phyloP scores from a whole-genome alignment of 2,329 filamentous ascomycete species.

The Penicillium verrucosum region DNA sequence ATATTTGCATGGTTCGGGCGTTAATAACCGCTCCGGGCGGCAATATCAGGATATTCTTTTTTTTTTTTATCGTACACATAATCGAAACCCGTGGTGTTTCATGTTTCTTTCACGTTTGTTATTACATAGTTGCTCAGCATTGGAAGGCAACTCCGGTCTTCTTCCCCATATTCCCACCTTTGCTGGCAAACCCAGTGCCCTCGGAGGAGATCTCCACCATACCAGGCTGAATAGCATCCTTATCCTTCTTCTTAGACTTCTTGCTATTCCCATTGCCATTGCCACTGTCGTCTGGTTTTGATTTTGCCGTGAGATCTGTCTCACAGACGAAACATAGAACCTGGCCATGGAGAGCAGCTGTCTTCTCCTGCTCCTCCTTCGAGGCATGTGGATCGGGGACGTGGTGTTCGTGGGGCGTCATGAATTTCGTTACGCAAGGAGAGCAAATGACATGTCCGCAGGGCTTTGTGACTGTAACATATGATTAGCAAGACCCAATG shows the following conservation, averaged over 20 bases:
- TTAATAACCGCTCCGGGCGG: constrained; percentile 16
- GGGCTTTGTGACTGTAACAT: constrained; percentile 64
- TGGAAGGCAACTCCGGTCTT: constrained; percentile 78
- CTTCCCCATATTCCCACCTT: constrained; percentile 78
- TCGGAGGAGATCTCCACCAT: constrained; percentile 78
- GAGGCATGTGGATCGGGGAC: constrained; percentile 59
- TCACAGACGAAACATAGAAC: constrained; percentile 85
- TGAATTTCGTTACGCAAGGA: constrained; percentile 78
- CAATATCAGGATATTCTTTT: constrained; percentile 11
- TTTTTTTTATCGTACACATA: constrained; percentile 11
- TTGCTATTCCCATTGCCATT: constrained; percentile 27
- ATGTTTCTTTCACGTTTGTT: not conserved
- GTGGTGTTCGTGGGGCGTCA: constrained; percentile 53
- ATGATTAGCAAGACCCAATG: constrained; percentile 1
- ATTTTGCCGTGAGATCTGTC: constrained; percentile 60
- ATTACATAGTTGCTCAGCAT: constrained; percentile 51
- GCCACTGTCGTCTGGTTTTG: constrained; percentile 18
- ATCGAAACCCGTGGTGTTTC: not conserved
- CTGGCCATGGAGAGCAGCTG: constrained; percentile 38
- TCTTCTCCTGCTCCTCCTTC: constrained; percentile 46
- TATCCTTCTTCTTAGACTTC: constrained; percentile 38
- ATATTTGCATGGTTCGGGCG: constrained; percentile 26
- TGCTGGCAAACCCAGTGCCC: constrained; percentile 87
- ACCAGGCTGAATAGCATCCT: constrained; percentile 63
- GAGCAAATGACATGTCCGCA: constrained; percentile 92